phyloP scores from a whole-genome alignment of 345 rosid species.

The Crucihimalaya himalaica region DNA sequence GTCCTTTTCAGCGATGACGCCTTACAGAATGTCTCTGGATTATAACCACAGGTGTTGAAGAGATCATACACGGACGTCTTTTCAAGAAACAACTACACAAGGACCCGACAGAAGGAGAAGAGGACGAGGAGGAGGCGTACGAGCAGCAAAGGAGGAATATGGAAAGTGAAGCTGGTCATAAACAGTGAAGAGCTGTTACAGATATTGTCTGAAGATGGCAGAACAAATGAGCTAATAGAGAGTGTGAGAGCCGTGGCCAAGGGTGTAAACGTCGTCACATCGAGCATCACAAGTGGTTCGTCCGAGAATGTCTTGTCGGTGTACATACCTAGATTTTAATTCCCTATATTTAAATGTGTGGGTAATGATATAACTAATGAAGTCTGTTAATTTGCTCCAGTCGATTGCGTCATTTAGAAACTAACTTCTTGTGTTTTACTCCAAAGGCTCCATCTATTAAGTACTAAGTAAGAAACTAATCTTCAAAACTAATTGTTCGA shows the following conservation, averaged over 20 bases:
- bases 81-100: conserved; percentile 41
- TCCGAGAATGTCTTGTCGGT: conserved; percentile 24
- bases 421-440: not conserved
- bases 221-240: conserved; percentile 71
- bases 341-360: not conserved
- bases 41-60: conserved; percentile 57
- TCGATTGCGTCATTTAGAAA: not conserved
- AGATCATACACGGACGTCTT: conserved; percentile 67
- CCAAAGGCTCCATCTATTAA: not conserved
- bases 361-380: not conserved
- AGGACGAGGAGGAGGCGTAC: not conserved
- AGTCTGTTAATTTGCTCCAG: not conserved
- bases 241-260: conserved; percentile 76
- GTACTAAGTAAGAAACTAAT: not conserved
- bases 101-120: conserved; percentile 28
- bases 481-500: too few species aligned
- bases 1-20: conserved; percentile 46
- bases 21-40: conserved; percentile 71
- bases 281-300: conserved; percentile 35
- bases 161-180: conserved; percentile 93
- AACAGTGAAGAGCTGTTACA: conserved; percentile 60
- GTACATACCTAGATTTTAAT: conserved; percentile 26
- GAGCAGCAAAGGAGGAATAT: conserved; percentile 48
- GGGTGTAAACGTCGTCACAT: conserved; percentile 47
- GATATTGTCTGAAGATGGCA: conserved; percentile 64